These are phyloP conservation scores for Geotrichum australiense DNA, from an alignment of 1,139 yeast genomes.

Conservation along the genomic window DNA sequence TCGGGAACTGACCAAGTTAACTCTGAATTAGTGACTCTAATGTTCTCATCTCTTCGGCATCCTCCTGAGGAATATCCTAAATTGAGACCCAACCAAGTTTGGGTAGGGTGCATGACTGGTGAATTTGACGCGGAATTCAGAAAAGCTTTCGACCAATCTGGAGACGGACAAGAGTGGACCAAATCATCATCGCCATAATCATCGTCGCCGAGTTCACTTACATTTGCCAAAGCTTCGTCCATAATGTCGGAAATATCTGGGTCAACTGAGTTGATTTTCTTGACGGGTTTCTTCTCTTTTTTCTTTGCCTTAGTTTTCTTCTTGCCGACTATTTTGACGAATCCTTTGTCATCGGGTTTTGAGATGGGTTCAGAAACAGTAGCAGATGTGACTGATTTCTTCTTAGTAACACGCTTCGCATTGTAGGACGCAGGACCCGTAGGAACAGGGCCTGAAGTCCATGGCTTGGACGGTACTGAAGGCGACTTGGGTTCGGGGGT, in stretches of 20 bases:
- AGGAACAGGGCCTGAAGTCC: background rate
- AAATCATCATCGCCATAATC: conserved; percentile 1
- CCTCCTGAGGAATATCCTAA: background rate
- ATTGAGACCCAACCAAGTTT: background rate
- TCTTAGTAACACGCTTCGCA: conserved; percentile 5
- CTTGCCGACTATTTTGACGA: conserved; percentile 6
- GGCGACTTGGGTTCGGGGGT: background rate
- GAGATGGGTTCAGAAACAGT: background rate
- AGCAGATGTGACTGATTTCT: conserved; percentile 3
- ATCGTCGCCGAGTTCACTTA: conserved; percentile 10
- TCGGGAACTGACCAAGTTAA: conserved; percentile 15
- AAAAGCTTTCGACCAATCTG: conserved; percentile 5
- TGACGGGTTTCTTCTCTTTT: no score
- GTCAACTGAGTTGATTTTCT: conserved; percentile 2
- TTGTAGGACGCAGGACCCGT: conserved; percentile 2
- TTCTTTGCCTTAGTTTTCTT: conserved; percentile 12
- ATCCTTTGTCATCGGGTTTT: conserved; percentile 10
- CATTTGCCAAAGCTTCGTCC: conserved; percentile 12
- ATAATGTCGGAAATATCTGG: conserved; percentile 13
- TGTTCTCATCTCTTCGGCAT: background rate
- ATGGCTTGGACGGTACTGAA: background rate
- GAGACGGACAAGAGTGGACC: conserved; percentile 4
- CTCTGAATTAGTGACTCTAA: conserved; percentile 10
- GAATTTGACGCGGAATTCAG: background rate
- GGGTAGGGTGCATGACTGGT: background rate